Percentiles rank a stretch among this genome's conserved stretches.
phyloP scores from a whole-genome alignment of 148 eudicot species.

The Heliosperma pusillum region DNA sequence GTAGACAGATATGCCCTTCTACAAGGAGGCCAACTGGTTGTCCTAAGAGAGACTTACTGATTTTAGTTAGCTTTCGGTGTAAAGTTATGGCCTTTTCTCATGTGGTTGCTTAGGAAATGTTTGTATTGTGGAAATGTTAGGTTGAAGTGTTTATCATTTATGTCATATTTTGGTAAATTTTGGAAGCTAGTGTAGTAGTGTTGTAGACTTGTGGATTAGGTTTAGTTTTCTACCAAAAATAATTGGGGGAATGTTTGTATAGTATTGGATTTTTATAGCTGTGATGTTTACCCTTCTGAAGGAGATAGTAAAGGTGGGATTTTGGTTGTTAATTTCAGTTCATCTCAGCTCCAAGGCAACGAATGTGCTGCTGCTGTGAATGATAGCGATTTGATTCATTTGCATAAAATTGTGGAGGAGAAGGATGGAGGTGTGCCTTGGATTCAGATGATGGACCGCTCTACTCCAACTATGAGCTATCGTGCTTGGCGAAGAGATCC shows the following conservation, averaged over 20 bases:
- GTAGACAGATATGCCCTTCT: too few relatives aligned
- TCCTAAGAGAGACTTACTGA: too few relatives aligned
- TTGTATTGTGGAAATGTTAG: neutral
- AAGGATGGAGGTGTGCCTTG: slow-evolving; percentile 92
- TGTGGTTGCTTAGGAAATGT: neutral
- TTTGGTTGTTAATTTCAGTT: slow-evolving; percentile 38
- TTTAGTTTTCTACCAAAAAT: neutral
- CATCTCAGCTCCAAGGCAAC: slow-evolving; percentile 38
- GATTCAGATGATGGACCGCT: slow-evolving; percentile 88
- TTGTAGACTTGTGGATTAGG: neutral
- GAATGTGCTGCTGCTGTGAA: slow-evolving; percentile 37
- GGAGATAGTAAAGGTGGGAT: too few relatives aligned
- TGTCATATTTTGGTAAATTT: neutral
- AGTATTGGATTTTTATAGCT: neutral
- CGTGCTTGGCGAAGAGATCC: slow-evolving; percentile 93
- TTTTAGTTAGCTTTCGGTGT: too few relatives aligned
- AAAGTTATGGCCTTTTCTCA: neutral
- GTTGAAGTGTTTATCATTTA: neutral
- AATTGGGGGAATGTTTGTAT: neutral
- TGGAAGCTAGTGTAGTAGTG: neutral
- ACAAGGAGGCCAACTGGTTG: too few relatives aligned
- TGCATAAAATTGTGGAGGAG: slow-evolving; percentile 67
- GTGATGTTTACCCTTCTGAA: neutral
- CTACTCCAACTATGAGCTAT: slow-evolving; percentile 65
- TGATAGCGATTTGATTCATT: slow-evolving; percentile 56